These are phyloP conservation scores for Saccharomyces mikatae DNA, from an alignment of 805 yeast species.

Conservation along the genomic window DNA sequence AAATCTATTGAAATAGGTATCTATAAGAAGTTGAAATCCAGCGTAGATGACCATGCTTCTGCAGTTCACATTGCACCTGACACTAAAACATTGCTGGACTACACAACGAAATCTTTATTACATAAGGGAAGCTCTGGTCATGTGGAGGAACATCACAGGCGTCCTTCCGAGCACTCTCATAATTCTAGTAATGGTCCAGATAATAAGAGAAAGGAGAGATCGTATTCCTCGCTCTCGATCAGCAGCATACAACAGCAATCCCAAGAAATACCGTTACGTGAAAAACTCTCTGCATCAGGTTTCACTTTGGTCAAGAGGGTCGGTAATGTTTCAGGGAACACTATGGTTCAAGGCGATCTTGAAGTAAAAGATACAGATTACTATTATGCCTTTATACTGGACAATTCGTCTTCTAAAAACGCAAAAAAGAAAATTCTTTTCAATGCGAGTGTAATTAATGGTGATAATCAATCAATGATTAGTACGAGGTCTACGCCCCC, in stretches of 20 bases:
- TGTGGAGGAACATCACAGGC: conserved; percentile 5
- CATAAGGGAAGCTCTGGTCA: conserved; percentile 14
- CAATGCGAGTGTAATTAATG: conserved; percentile 36
- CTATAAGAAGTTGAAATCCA: conserved; percentile 25
- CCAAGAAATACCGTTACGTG: conserved; percentile 42
- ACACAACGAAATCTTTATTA: conserved; percentile 16
- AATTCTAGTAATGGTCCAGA: neutral
- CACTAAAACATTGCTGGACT: conserved; percentile 22
- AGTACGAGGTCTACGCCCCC: conserved; percentile 12
- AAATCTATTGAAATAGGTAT: conserved; percentile 43
- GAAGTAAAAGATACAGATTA: conserved; percentile 57
- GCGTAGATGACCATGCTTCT: conserved; percentile 13
- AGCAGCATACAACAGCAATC: conserved; percentile 31
- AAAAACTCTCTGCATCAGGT: conserved; percentile 48
- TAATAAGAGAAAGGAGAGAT: neutral
- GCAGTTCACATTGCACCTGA: conserved; percentile 29
- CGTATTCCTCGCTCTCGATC: conserved; percentile 32
- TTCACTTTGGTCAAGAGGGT: conserved; percentile 45
- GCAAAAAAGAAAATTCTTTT: conserved; percentile 75
- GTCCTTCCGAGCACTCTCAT: neutral
- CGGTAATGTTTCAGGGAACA: conserved; percentile 53
- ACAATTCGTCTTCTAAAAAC: conserved; percentile 82
- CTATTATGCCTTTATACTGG: conserved; percentile 76
- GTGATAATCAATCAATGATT: conserved; percentile 11
- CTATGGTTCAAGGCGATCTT: conserved; percentile 53